phyloP scores from a whole-genome alignment of 192 early-diverging fungal genomes.

The Coemansia sp. region DNA sequence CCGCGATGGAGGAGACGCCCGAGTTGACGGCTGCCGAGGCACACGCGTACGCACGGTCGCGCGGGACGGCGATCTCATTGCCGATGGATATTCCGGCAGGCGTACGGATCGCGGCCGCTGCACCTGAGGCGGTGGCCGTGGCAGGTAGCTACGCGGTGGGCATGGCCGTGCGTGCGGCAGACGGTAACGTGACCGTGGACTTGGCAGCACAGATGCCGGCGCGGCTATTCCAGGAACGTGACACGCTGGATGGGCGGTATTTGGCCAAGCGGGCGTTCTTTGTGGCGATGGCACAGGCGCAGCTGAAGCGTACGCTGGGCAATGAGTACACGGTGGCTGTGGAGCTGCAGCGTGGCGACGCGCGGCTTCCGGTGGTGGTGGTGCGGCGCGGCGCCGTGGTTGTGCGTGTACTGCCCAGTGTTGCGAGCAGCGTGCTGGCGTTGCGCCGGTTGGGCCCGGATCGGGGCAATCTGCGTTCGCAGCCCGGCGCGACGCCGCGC shows the following conservation, averaged over 20 bases:
- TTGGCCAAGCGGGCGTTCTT: constrained; percentile 95
- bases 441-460: constrained; percentile 65
- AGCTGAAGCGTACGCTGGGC: constrained; percentile 44
- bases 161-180: constrained; percentile 53
- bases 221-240: constrained; percentile 81
- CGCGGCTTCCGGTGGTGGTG: constrained; percentile 58
- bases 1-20: background rate
- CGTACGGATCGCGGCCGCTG: constrained; percentile 71
- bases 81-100: too few relatives aligned
- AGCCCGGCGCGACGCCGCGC: constrained; percentile 72
- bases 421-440: constrained; percentile 60
- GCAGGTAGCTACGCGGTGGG: constrained; percentile 87
- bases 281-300: constrained; percentile 57
- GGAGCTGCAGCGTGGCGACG: constrained; percentile 54
- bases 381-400: constrained; percentile 33
- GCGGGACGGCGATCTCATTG: too few relatives aligned
- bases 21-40: constrained; percentile 31
- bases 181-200: constrained; percentile 78
- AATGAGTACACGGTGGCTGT: constrained; percentile 53
- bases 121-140: constrained; percentile 69
- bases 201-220: constrained; percentile 87
- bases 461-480: constrained; percentile 74
- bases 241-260: constrained; percentile 89
- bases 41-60: too few relatives aligned
- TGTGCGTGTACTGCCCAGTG: constrained; percentile 77